Percentiles rank a stretch among this genome's conserved stretches.
These are phyloP conservation scores for Pleomassaria siparia DNA, from an alignment of 2,329 filamentous ascomycete species.

Conservation along the genomic window DNA sequence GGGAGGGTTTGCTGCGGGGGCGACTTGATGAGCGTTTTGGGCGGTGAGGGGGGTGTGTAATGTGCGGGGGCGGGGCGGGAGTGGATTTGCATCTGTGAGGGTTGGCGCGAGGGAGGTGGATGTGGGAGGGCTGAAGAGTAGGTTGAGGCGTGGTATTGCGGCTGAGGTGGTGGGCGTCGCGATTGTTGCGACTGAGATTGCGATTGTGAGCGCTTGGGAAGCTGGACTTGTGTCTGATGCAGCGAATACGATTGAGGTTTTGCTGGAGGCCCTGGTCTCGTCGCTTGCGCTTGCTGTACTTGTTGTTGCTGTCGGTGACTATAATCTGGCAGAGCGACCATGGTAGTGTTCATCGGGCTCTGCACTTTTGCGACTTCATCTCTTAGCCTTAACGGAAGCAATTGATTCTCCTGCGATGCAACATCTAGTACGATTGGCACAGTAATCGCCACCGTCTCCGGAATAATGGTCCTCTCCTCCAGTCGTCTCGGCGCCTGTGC, in stretches of 20 bases:
- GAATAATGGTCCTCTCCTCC: neutral
- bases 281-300: neutral
- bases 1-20: too few relatives aligned
- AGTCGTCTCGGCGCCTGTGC: slow-evolving; percentile 1
- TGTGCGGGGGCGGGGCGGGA: slow-evolving; percentile 2
- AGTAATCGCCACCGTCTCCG: neutral
- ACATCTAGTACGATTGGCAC: neutral
- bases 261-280: neutral
- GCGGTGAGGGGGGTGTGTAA: too few relatives aligned
- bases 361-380: too few relatives aligned
- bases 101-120: too few relatives aligned
- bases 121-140: too few relatives aligned
- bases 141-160: too few relatives aligned
- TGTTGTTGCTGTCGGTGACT: neutral
- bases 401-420: neutral
- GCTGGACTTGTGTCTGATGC: neutral
- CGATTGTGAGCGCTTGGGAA: neutral
- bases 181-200: neutral
- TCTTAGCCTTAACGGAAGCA: neutral
- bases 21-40: too few relatives aligned
- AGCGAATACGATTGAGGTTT: neutral
- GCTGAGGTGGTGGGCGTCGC: neutral
- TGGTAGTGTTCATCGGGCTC: neutral
- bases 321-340: neutral
- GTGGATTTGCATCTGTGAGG: neutral